Evolutionary conservation across 768 basidiomycete genomes (phyloP).

Genomic region (Termitomyces sp.): DNA sequence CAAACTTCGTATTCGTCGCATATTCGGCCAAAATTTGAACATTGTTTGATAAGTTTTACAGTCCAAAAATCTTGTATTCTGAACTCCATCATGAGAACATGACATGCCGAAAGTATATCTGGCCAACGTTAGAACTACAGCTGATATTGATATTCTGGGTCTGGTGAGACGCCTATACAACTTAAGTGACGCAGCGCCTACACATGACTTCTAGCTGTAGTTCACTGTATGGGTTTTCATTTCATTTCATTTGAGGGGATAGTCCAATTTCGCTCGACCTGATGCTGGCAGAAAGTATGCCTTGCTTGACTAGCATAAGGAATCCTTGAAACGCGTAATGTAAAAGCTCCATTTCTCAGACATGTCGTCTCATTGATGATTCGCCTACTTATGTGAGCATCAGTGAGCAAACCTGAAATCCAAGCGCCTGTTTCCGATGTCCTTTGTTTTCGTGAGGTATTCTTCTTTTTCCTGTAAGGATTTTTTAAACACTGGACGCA

Average conservation of each 20-base stretch:
- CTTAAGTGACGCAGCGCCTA: neutral
- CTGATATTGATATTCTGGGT: neutral
- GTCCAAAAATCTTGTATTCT: neutral
- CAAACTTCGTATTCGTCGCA: too few relatives aligned
- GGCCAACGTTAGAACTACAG: too few relatives aligned
- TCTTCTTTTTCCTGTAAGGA: constrained; percentile 41
- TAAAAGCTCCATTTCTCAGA: neutral
- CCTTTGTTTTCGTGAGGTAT: constrained; percentile 53
- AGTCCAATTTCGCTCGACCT: neutral
- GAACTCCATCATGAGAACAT: neutral
- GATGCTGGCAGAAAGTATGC: neutral
- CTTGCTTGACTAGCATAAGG: neutral
- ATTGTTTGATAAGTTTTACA: neutral
- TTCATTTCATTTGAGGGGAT: neutral
- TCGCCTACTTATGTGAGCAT: neutral
- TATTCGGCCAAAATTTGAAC: too few relatives aligned
- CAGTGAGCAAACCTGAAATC: constrained; percentile 58
- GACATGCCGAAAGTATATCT: neutral
- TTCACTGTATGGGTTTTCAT: neutral
- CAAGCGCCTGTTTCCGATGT: constrained; percentile 55
- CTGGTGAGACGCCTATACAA: neutral
- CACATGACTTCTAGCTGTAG: neutral
- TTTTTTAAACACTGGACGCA: neutral
- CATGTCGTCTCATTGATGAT: neutral
- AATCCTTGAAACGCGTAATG: neutral